Base-by-base conservation (phyloP, 176 grass and related monocot genomes). In the Cenchrus americanus region DNA sequence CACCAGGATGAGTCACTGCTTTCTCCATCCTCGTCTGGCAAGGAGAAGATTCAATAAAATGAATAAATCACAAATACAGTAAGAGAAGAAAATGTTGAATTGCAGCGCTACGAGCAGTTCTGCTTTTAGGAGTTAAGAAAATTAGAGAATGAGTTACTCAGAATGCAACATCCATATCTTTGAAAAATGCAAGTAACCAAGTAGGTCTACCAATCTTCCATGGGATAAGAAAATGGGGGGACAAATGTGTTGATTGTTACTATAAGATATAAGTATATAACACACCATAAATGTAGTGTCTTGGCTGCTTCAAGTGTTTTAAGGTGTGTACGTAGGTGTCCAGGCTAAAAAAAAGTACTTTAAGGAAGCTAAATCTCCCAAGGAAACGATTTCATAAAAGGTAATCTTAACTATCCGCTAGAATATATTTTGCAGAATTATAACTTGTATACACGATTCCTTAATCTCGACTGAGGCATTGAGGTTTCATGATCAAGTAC, bases 1-100 rank as follows among this genome's bases (percentile, higher is more conserved):
- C 65, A 89, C 83, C 83, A 92, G 51, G 80, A 92, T 66, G 88
- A 89, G 9, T 99, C 87, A 18, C 85, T 94, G 84, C 85, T 92
- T 75, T 87, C 82, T 70, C 86, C 80, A 99, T 99, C 93, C n/a
- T 92, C 86, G 73, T 83, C 96, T 99, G 61, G 46, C 10, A 64
- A 67, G 80, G 55, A 80, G 27, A 84, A 76, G 22, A 61, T 34
- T 14, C 22, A 74, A 43, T 32, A 14, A 83, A 79, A 64, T 18
- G 13, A 65, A 71, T 10, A 2, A 40, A 66, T 21, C 27, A 17
- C 11, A 86, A 66, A 74, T 62, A 90, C 18, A 55, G 81, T 9
- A 64, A 83, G 75, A 11, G 60, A 80, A 74, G 10, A 69, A 55
- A 75, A 69, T 7, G 23, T 51, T 48, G 50, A 27, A 52, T 10